Evolutionary conservation across 2,329 filamentous ascomycete species (phyloP).

Genomic region (Pseudogymnoascus sp.): DNA sequence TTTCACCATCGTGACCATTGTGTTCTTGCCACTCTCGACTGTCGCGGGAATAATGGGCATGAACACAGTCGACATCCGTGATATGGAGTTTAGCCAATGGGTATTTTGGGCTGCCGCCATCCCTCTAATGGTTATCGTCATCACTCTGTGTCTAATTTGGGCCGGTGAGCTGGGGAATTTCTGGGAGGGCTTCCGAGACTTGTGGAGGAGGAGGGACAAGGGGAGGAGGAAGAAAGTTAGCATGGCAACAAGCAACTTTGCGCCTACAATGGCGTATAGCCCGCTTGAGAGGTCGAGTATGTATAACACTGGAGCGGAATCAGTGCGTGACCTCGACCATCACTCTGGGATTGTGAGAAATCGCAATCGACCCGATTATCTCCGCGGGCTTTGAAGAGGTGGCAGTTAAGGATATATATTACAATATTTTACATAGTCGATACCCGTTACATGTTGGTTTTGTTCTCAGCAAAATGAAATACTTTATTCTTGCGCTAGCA

Average conservation of each 20-base stretch:
- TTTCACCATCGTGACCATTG: slow-evolving; percentile 29
- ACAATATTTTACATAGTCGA: background rate
- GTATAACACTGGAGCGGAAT: background rate
- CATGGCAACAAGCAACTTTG: background rate
- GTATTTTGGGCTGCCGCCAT: slow-evolving; percentile 27
- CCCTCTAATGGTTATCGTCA: slow-evolving; percentile 22
- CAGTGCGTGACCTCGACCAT: background rate
- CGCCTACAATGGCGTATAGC: background rate
- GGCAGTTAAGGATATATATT: background rate
- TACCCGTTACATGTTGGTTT: background rate
- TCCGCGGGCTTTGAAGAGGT: background rate
- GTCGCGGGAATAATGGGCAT: slow-evolving; percentile 28
- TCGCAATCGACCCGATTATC: background rate
- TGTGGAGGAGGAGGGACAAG: background rate
- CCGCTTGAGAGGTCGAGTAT: background rate
- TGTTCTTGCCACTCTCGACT: slow-evolving; percentile 27
- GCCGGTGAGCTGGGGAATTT: slow-evolving; percentile 14
- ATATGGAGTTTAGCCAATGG: slow-evolving; percentile 24
- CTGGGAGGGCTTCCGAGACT: background rate
- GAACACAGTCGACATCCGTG: slow-evolving; percentile 27
- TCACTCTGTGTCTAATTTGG: slow-evolving; percentile 20
- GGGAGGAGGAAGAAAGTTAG: background rate
- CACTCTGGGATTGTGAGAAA: background rate
- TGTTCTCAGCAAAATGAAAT: background rate
- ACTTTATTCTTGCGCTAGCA: background rate